Percentiles rank a stretch among this genome's conserved stretches.
Evolutionary conservation across 495 filamentous ascomycete species (phyloP).

Genomic region (Clavariopsis aquatica): DNA sequence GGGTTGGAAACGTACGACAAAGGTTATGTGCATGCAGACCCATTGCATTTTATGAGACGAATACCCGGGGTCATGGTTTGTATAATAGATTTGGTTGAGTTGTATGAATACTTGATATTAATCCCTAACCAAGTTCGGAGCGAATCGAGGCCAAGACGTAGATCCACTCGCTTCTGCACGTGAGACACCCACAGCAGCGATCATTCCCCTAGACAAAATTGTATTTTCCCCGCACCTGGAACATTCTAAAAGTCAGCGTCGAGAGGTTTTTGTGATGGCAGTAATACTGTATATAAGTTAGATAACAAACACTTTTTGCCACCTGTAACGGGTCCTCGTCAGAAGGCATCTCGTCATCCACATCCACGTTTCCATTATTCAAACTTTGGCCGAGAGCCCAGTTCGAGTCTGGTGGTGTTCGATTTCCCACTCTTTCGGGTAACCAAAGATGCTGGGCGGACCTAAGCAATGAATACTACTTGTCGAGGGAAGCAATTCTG

Average conservation of each 20-base stretch:
- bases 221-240: not conserved
- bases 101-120: conserved; percentile 6
- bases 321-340: conserved; percentile 40
- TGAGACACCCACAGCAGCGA: not conserved
- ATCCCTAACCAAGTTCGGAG: no score
- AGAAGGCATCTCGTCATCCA: conserved; percentile 35
- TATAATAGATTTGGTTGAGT: conserved; percentile 11
- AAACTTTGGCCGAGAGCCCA: conserved; percentile 50
- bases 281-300: not conserved
- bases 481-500: conserved; percentile 68
- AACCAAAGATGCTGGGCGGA: conserved; percentile 60
- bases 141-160: not conserved
- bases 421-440: conserved; percentile 58
- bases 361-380: conserved; percentile 8
- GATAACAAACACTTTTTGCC: not conserved
- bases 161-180: not conserved
- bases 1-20: not conserved
- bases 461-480: conserved; percentile 63
- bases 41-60: conserved; percentile 23
- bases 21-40: conserved; percentile 7
- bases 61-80: conserved; percentile 19
- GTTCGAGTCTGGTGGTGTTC: conserved; percentile 63
- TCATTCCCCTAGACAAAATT: not conserved
- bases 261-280: not conserved
- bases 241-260: no score